Conservation (phyloP, 139 green algal species). For the Bryopsis sp. region DNA sequence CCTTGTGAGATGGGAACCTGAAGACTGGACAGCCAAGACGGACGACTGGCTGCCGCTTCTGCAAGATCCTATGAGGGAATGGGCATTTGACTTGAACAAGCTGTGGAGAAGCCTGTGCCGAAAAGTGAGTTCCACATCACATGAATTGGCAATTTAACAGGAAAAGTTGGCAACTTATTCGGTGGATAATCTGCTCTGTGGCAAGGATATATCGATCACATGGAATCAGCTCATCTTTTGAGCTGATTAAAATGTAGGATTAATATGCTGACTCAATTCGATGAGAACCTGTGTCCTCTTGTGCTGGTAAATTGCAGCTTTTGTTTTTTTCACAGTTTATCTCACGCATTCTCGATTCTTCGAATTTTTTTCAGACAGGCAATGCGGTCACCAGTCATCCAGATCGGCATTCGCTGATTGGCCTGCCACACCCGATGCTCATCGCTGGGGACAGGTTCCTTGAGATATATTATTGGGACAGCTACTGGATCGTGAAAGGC, state of each 20-base stretch:
- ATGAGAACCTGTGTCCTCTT: background rate
- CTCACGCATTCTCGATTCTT: background rate
- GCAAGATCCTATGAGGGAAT: slow-evolving; percentile 1
- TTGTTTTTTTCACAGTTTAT: background rate
- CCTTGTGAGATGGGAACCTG: background rate
- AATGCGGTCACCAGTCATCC: background rate
- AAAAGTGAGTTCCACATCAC: background rate
- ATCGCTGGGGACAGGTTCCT: slow-evolving; percentile 78
- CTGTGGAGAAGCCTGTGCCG: slow-evolving; percentile 3
- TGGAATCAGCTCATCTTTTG: background rate
- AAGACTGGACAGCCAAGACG: background rate
- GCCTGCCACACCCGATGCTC: slow-evolving; percentile 58
- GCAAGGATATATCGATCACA: background rate
- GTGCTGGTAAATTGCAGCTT: background rate
- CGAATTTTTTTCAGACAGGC: background rate
- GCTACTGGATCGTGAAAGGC: slow-evolving; percentile 71
- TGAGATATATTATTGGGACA: slow-evolving; percentile 87
- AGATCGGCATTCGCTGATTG: slow-evolving; percentile 52
- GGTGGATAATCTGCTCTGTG: background rate
- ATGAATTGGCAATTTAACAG: background rate
- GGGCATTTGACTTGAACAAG: background rate
- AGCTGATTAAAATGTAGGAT: too few species aligned
- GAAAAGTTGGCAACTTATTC: background rate
- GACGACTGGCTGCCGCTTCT: background rate
- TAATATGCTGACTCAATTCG: too few species aligned